Base-by-base conservation (phyloP, 106 monocot species). In the Amphibolis antarctica region DNA sequence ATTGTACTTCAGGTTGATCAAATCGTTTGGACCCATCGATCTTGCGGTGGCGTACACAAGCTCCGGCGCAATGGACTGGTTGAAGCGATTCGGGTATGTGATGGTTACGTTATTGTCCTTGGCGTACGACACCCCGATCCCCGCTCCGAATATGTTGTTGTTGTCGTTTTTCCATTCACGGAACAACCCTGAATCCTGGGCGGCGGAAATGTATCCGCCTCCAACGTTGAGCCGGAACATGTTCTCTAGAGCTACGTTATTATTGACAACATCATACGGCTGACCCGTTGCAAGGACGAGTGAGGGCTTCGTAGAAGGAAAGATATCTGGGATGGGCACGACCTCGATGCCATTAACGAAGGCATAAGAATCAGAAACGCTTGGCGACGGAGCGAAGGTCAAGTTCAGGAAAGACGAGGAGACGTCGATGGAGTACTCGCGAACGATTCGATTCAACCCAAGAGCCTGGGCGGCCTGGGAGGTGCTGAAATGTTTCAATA, bases 301-400 rank as follows among this genome's bases (percentile, higher is more conserved):
- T 36, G 2, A 36, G 36, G 36, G 7, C 36, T 36, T 36, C 36
- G 2, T 36, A 2, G 36, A 36, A 36, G 7, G 36, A 36, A 86
- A 79, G 19, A 86, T n/a, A 42, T 92, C 79, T 0, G 91, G 84
- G 43, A 63, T 71, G 17, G 86, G 72, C 18, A 84, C 74, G 46
- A 92, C 75, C 69, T 84, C 84, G 58, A 92, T 92, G 25, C 92
- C 92, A 22, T 92, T 87, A 60, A 87, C 48, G 67, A 87, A 87
- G 26, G 92, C 92, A 64, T 69, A 87, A 18, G 80, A 53, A 19
- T 66, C 70, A 3, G 48, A 11, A 61, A 72, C 31, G 52, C 56
- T 66, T 13, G 71, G 9, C 7, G 83, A 74, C 0, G 86, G 92
- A 24, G 82, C 23, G 54, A 92, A 87, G 55, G 84, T 87, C 43